Evolutionary conservation across 345 rosid species (phyloP), one percentile per base, ranked within the genome.

Genomic region (Populus simonii): DNA sequence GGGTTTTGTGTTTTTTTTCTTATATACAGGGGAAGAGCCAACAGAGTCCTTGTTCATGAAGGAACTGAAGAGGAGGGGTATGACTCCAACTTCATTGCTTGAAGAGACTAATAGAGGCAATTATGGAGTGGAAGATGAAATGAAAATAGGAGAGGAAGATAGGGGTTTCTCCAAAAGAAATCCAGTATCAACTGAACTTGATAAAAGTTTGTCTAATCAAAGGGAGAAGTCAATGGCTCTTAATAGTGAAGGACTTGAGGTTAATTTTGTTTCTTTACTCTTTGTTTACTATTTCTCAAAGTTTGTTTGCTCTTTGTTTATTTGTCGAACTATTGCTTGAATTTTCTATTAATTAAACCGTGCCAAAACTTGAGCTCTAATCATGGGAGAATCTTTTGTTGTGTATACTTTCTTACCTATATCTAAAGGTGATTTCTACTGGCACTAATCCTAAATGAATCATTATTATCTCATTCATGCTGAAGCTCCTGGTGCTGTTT

Each of bases 191-290:
- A 87, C 97, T 4, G 89, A 90, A 25, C 70, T 84, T 36, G 97
- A 89, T 66, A 82, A 76, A 81, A 83, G 85, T 76, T 84, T 96
- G 81, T 75, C 85, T 38, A 90, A 96, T 84, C 98, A 93, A 78
- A 90, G 98, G 86, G 94, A 96, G 83, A 84, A 74, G 17, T 96
- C 98, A 22, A 84, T 93, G 90, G 89, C 93, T 17, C 85, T 96
- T 83, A 92, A 93, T 85, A 96, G 99, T 59, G 99, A 96, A 90
- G 99, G 99, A 78, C 94, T 96, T 80, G 97, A 93, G 98, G 99
- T 96, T 84, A 68, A 69, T 45, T 59, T 45, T n/a, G 57, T 51
- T 16, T 53, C 66, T 8, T 35, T 68, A 20, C 11, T 9, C 9
- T 41, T 45, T 31, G 53, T 31, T 72, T 38, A 15, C 61, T 39